Percentiles rank a stretch among this genome's conserved stretches.
Conservation (phyloP, 805 yeast genomes). For the Jamesozyma piceae region DNA sequence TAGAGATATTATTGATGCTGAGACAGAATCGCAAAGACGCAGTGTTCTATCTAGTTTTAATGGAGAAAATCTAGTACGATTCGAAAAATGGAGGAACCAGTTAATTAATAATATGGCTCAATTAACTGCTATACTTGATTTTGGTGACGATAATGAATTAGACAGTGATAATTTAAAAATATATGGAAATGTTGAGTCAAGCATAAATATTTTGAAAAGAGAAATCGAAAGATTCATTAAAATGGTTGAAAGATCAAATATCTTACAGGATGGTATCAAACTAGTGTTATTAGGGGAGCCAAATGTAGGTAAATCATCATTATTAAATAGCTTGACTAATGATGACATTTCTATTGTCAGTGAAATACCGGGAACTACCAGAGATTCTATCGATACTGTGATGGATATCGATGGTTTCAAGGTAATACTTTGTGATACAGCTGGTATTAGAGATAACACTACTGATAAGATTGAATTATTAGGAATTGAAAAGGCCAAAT, state of each 20-base stretch:
- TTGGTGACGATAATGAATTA: constrained; percentile 86
- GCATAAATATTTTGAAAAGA: constrained; percentile 33
- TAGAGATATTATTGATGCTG: constrained; percentile 81
- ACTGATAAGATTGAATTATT: constrained; percentile 59
- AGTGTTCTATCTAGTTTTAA: constrained; percentile 66
- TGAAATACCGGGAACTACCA: constrained; percentile 84
- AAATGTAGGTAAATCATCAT: constrained; percentile 90
- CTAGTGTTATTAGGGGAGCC: constrained; percentile 81
- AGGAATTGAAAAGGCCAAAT: constrained; percentile 73
- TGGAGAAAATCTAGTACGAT: constrained; percentile 52
- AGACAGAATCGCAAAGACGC: constrained; percentile 78
- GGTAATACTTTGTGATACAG: constrained; percentile 81
- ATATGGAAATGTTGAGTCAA: constrained; percentile 40
- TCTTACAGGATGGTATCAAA: constrained; percentile 64
- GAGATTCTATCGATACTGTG: constrained; percentile 78
- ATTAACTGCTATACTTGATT: constrained; percentile 83
- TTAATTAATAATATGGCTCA: constrained; percentile 62
- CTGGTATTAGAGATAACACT: constrained; percentile 60
- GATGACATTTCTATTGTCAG: constrained; percentile 88
- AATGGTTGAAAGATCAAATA: constrained; percentile 47
- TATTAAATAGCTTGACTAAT: constrained; percentile 65
- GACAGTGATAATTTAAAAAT: constrained; percentile 47
- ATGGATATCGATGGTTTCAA: constrained; percentile 78
- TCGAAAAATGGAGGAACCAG: constrained; percentile 55
- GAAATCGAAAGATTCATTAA: constrained; percentile 38